Evolutionary conservation across 2,329 filamentous ascomycete species (phyloP).

Genomic region (Aspergillus arachidicola): DNA sequence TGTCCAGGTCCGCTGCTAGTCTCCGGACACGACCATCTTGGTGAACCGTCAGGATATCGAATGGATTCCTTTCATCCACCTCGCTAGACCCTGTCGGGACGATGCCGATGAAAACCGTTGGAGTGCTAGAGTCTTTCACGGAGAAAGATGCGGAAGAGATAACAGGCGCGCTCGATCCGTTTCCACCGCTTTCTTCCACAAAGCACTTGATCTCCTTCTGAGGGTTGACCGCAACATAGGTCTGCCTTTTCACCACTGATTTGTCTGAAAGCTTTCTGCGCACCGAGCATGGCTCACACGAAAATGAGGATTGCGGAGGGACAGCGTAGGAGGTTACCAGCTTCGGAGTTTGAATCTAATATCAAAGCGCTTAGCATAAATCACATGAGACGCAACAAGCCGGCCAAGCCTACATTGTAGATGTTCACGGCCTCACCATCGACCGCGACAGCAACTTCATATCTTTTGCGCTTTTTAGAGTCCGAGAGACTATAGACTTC

Average conservation of each 20-base stretch:
- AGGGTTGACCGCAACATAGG: constrained; percentile 56
- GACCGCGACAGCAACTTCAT: constrained; percentile 61
- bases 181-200: constrained; percentile 48
- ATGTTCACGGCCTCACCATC: constrained; percentile 65
- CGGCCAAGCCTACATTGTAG: constrained; percentile 56
- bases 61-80: constrained; percentile 32
- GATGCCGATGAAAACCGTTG: constrained; percentile 42
- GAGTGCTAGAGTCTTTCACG: constrained; percentile 40
- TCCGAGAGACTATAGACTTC: constrained; percentile 58
- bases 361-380: background rate
- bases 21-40: constrained; percentile 46
- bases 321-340: constrained; percentile 63
- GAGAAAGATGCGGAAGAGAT: constrained; percentile 45
- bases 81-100: constrained; percentile 32
- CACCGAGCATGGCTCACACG: constrained; percentile 61
- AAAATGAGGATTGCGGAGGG: constrained; percentile 61
- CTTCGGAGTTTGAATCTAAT: constrained; percentile 62
- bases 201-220: constrained; percentile 58
- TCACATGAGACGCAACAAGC: background rate
- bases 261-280: constrained; percentile 53
- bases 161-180: constrained; percentile 32
- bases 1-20: constrained; percentile 43
- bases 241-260: constrained; percentile 53
- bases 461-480: constrained; percentile 62
- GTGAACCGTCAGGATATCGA: constrained; percentile 47